Conservation (phyloP, 2,329 filamentous ascomycete genomes). For the Phialophora macrospora region DNA sequence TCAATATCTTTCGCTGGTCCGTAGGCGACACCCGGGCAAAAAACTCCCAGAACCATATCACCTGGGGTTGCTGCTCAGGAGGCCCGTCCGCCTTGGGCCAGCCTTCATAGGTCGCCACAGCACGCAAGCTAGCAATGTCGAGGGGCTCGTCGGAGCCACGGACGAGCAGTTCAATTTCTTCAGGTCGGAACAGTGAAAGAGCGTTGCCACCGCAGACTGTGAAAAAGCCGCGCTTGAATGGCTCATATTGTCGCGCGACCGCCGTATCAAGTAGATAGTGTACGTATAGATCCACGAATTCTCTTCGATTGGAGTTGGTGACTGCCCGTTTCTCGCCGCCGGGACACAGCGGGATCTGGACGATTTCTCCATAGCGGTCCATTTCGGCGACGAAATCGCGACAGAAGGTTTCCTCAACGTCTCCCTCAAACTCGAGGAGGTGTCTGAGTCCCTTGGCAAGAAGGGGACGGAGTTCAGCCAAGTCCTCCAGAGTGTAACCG, state of each 20-base stretch:
- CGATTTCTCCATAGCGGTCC: slow-evolving; percentile 73
- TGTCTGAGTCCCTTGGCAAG: slow-evolving; percentile 76
- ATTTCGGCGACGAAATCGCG: slow-evolving; percentile 79
- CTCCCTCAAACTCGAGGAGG: slow-evolving; percentile 80
- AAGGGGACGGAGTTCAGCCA: slow-evolving; percentile 78
- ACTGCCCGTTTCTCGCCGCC: slow-evolving; percentile 76
- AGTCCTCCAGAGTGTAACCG: slow-evolving; percentile 77
- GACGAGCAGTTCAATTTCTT: slow-evolving; percentile 88
- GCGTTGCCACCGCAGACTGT: slow-evolving; percentile 90
- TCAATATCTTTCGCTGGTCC: slow-evolving; percentile 77
- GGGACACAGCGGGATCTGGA: slow-evolving; percentile 71
- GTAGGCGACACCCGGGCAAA: slow-evolving; percentile 69
- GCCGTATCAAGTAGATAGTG: slow-evolving; percentile 77
- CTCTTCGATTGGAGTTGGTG: slow-evolving; percentile 80
- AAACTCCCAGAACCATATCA: slow-evolving; percentile 87
- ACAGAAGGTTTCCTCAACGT: slow-evolving; percentile 79
- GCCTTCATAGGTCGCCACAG: slow-evolving; percentile 80
- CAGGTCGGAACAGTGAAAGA: slow-evolving; percentile 81
- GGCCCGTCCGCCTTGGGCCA: slow-evolving; percentile 61
- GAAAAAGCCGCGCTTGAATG: slow-evolving; percentile 92
- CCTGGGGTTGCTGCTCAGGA: slow-evolving; percentile 66
- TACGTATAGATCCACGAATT: slow-evolving; percentile 86
- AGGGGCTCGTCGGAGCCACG: slow-evolving; percentile 82
- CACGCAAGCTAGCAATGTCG: slow-evolving; percentile 75
- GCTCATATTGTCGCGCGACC: slow-evolving; percentile 82